Evolutionary conservation across 2,329 filamentous ascomycete species (phyloP).

Genomic region (Pleoardoris graminearum): DNA sequence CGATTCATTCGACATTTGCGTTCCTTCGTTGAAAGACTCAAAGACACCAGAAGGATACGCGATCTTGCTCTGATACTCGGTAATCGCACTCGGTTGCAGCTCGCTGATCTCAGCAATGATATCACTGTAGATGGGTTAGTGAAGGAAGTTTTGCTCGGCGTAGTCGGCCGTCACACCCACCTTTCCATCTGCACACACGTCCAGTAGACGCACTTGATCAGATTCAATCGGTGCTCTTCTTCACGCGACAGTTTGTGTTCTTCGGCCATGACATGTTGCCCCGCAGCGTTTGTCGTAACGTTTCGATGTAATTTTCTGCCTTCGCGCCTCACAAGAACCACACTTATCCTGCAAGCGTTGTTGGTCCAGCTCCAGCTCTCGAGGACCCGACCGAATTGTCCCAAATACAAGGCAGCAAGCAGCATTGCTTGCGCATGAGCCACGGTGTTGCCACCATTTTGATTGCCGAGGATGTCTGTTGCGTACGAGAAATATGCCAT

Average conservation of each 20-base stretch:
- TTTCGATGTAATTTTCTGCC: constrained; percentile 1
- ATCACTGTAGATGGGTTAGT: constrained; percentile 60
- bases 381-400: constrained; percentile 81
- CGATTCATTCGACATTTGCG: constrained; percentile 15
- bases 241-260: constrained; percentile 20
- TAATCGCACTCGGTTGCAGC: constrained; percentile 64
- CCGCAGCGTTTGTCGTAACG: constrained; percentile 23
- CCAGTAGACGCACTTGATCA: constrained; percentile 75
- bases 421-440: constrained; percentile 84
- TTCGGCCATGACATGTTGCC: constrained; percentile 27
- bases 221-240: constrained; percentile 42
- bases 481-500: constrained; percentile 88
- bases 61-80: constrained; percentile 62
- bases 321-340: constrained; percentile 66
- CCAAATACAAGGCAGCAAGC: constrained; percentile 84
- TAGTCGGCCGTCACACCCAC: constrained; percentile 47
- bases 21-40: constrained; percentile 31
- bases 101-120: constrained; percentile 81
- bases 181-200: constrained; percentile 91
- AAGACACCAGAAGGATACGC: constrained; percentile 67
- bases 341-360: constrained; percentile 62
- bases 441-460: constrained; percentile 76
- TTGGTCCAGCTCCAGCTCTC: constrained; percentile 78
- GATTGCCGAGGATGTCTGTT: constrained; percentile 81
- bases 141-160: neutral